Base-by-base conservation (phyloP, 73 alveolate species). In the Loxodes magnus region DNA sequence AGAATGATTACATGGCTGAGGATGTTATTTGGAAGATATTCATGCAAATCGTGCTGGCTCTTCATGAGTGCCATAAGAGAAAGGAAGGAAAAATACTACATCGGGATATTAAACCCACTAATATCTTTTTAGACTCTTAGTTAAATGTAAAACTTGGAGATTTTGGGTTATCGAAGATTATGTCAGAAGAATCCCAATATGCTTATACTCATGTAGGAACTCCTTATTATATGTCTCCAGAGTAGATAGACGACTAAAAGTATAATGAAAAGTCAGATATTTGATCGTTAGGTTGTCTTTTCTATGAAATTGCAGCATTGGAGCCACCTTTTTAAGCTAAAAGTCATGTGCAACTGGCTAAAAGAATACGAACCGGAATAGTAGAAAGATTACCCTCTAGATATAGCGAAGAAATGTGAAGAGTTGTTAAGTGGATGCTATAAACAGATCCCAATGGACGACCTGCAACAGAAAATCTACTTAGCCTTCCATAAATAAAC, bases 151-250 rank as follows among this genome's bases (percentile, higher is more conserved):
- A 88, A 56, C 77, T 84, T 33, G 98, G 95, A 15, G 98, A 90
- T 77, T 89, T 89, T 64, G 98, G 98, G 14, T 68, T 89, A 42
- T 75, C 90, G 21, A 72, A 85, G 60, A 82, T 79, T 38, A 64
- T 88, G 76, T 58, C 80, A 5, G 75, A 67, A 9, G 88, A 90
- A 48, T 82, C 96, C n/a, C 57, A 61, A 17, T 90, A 62, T 70
- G 98, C 98, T 24, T 79, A 87, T 56, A 87, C 98, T 10, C 82
- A 84, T 46, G 97, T 91, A 0, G 98, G 97, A 3, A 91, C 98
- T 2, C 98, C 97, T 0, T 91, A 87, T 56, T 91, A 91, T 48
- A 91, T 91, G 98, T 79, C 95, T 12, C 98, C 98, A 2, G 98
- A 91, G 49, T 80, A 82, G 63, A 91, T 91, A 10, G 89, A 82